Evolutionary conservation across 495 filamentous ascomycete species (phyloP), one percentile per base, ranked within the genome.

Genomic region (Sporormia fimetaria): DNA sequence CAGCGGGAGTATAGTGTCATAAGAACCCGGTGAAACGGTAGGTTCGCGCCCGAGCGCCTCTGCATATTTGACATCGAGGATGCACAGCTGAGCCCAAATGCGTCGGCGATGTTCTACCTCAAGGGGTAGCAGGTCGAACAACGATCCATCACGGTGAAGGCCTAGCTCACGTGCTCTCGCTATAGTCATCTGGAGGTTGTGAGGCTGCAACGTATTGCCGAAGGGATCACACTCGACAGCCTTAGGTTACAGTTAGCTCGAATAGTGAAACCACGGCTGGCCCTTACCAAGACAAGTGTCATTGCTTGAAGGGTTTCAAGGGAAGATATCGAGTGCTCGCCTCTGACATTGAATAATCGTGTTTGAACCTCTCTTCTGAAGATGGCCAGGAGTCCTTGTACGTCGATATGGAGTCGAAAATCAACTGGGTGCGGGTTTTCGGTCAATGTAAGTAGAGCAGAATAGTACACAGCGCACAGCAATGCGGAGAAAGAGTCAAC

Each of bases 71-170:
- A 34, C 33, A 28, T 52, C 48, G 16, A 52, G 42, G 12, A 47
- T 23, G 28, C 48, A 52, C 2, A 52, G 37, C 17, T 52, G 48
- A 2, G 48, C 48, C 48, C 48, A 52, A 2, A 52, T 6, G 10
- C 48, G 36, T 0, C 48, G 36, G 5, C 48, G 36, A 1, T 30
- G 31, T 24, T 52, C 48, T 14, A 42, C 39, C 20, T 52, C 48
- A 17, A 52, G 38, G 9, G 48, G 42, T 11, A 24, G 12, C 5
- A 46, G 20, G 15, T 23, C 42, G 21, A 43, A 52, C 4, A 31
- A 21, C 4, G 42, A 16, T 8, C 35, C 35, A 23, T 52, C 48
- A 2, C 42, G 36, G 28, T 52, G 48, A 16, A 52, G 12, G 2
- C 48, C 48, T 3, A 52, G 33, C 4, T 20, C 25, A 28, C 47